Evolutionary conservation across 352 stramenopile species (phyloP).

Genomic region (Pythium phragmitis): DNA sequence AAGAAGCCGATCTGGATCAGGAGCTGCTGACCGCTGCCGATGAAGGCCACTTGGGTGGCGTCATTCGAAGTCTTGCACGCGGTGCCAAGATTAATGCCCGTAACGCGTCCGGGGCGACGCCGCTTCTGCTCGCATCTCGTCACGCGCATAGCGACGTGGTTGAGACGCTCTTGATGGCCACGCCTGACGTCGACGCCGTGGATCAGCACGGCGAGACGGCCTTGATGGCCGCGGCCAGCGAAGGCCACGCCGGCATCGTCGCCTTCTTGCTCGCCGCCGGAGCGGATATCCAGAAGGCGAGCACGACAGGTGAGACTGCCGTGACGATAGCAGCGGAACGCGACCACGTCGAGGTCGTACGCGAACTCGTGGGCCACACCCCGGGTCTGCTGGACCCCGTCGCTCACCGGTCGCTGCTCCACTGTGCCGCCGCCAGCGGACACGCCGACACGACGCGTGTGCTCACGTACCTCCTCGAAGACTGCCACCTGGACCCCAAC

Average conservation of each 20-base stretch:
- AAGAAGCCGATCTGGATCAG: not conserved
- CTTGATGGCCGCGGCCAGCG: not conserved
- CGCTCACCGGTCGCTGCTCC: not conserved
- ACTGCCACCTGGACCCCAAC: conserved; percentile 1
- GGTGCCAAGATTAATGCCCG: not conserved
- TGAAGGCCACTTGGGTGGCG: not conserved
- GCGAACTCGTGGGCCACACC: not conserved
- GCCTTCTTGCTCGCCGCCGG: not conserved
- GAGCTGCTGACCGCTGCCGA: not conserved
- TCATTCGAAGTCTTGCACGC: not conserved
- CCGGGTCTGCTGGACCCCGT: not conserved
- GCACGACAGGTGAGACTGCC: not conserved
- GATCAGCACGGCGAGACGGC: conserved; percentile 2
- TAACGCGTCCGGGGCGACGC: not conserved
- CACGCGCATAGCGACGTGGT: not conserved
- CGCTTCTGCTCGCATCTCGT: not conserved
- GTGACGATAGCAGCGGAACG: not conserved
- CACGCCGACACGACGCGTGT: not conserved
- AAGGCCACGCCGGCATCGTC: not conserved
- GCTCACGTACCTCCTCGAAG: not conserved
- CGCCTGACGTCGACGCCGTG: not conserved
- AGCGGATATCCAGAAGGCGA: not conserved
- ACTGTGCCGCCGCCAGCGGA: conserved; percentile 1
- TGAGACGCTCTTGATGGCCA: not conserved
- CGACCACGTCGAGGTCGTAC: conserved; percentile 6